Percentiles rank a stretch among this genome's conserved stretches.
Evolutionary conservation across 148 eudicot genomes (phyloP).

Genomic region (Fagopyrum homotropicum): DNA sequence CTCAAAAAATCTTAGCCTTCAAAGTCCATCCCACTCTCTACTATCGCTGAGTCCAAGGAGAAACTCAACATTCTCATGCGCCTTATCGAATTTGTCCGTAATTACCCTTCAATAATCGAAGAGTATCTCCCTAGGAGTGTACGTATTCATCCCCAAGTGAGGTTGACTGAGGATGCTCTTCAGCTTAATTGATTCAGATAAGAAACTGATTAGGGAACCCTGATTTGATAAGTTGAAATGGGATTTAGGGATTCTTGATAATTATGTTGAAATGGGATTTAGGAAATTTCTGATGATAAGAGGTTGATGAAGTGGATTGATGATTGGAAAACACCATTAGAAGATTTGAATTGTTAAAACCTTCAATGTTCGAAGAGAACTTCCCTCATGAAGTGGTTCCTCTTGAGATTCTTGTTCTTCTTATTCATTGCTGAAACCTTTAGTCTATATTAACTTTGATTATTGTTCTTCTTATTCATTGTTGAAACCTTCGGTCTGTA

Average conservation of each 20-base stretch:
- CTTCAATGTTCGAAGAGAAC: too few species aligned
- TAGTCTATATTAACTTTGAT: too few species aligned
- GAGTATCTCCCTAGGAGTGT: slow-evolving; percentile 50
- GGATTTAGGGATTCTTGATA: slow-evolving; percentile 41
- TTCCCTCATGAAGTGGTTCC: too few species aligned
- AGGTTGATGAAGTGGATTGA: slow-evolving; percentile 30
- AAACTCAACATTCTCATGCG: slow-evolving; percentile 40
- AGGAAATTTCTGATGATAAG: slow-evolving; percentile 24
- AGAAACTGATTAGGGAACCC: slow-evolving; percentile 42
- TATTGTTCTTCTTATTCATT: too few species aligned
- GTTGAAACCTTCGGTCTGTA: too few species aligned
- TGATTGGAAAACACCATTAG: slow-evolving; percentile 90
- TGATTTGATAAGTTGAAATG: slow-evolving; percentile 35
- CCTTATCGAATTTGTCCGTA: slow-evolving; percentile 63
- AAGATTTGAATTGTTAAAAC: too few species aligned
- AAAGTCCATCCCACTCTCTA: slow-evolving; percentile 57
- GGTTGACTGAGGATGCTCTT: slow-evolving; percentile 40
- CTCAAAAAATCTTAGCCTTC: slow-evolving; percentile 63
- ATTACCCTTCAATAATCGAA: slow-evolving; percentile 53
- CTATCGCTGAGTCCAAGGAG: slow-evolving; percentile 34
- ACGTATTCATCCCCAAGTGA: too few species aligned
- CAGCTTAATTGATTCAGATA: slow-evolving; percentile 52
- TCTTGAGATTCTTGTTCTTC: too few species aligned
- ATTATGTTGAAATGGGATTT: slow-evolving; percentile 28
- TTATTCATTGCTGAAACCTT: too few species aligned